These are phyloP conservation scores for Acanthamoeba castellanii DNA, from an alignment of 208 protist species.

Conservation along the genomic window DNA sequence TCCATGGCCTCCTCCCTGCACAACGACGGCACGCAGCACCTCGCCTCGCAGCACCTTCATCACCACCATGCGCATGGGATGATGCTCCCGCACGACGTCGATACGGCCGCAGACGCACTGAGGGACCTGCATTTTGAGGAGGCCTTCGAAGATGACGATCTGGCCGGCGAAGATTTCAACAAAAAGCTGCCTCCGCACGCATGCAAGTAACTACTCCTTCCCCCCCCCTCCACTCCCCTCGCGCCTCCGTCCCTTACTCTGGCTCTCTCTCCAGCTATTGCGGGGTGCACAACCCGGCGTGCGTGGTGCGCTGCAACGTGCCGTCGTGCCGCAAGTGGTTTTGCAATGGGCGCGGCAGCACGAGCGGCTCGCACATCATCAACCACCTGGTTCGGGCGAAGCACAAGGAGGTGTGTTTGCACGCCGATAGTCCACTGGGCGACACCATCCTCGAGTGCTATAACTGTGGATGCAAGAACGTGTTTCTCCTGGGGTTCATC, in stretches of 20 bases:
- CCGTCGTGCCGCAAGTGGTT: conserved; percentile 93
- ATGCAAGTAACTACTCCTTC: background rate
- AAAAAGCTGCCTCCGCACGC: conserved; percentile 3
- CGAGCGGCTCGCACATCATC: conserved; percentile 92
- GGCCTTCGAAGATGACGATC: conserved; percentile 17
- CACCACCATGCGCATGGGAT: background rate
- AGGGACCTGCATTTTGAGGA: conserved; percentile 16
- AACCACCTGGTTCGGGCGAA: conserved; percentile 94
- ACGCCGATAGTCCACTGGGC: conserved; percentile 92
- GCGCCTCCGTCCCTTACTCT: no score
- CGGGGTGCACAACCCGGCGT: conserved; percentile 90
- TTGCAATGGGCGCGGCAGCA: conserved; percentile 92
- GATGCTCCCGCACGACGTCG: conserved; percentile 2
- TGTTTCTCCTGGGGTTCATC: conserved; percentile 96
- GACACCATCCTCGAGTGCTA: conserved; percentile 96
- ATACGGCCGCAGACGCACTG: conserved; percentile 14
- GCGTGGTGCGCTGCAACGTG: conserved; percentile 91
- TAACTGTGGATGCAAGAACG: conserved; percentile 93
- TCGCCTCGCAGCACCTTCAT: background rate
- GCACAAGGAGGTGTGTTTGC: conserved; percentile 87
- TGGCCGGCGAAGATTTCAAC: background rate
- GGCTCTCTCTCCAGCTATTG: conserved; percentile 88
- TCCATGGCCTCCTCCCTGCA: background rate
- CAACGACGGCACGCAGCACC: background rate
- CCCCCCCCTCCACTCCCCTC: no score